Evolutionary conservation across 345 rosid genomes (phyloP).

Genomic region (Salix koriyanagi): DNA sequence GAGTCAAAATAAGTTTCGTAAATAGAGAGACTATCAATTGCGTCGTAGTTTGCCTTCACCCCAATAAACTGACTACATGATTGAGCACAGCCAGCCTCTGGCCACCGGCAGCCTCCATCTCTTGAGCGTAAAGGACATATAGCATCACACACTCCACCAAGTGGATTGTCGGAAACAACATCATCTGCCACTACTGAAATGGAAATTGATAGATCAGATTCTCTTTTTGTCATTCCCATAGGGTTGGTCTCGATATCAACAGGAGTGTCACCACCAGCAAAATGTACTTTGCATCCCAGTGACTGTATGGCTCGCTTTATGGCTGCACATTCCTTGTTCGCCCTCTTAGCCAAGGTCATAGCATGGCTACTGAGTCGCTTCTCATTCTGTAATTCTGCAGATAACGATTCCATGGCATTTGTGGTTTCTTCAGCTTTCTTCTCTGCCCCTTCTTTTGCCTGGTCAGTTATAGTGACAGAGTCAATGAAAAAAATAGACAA

Average conservation of each 20-base stretch:
- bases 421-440: slow-evolving; percentile 53
- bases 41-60: slow-evolving; percentile 78
- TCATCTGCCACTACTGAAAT: slow-evolving; percentile 51
- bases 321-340: slow-evolving; percentile 58
- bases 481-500: neutral
- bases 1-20: slow-evolving; percentile 67
- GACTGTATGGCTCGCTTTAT: slow-evolving; percentile 77
- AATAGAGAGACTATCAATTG: slow-evolving; percentile 76
- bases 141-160: slow-evolving; percentile 48
- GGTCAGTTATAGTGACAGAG: slow-evolving; percentile 16
- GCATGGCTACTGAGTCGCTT: slow-evolving; percentile 59
- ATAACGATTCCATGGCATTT: slow-evolving; percentile 45
- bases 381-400: slow-evolving; percentile 55
- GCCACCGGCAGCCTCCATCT: slow-evolving; percentile 86
- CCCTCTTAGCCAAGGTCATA: slow-evolving; percentile 57
- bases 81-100: slow-evolving; percentile 86
- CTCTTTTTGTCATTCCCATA: slow-evolving; percentile 27
- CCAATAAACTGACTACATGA: slow-evolving; percentile 75
- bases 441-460: slow-evolving; percentile 80
- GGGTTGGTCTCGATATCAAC: slow-evolving; percentile 50
- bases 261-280: slow-evolving; percentile 56
- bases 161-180: slow-evolving; percentile 31
- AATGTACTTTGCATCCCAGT: slow-evolving; percentile 79
- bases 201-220: slow-evolving; percentile 60
- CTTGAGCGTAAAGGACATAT: slow-evolving; percentile 63